Base-by-base conservation (phyloP, 495 filamentous ascomycete genomes). In the Beverwykella pulmonaria region DNA sequence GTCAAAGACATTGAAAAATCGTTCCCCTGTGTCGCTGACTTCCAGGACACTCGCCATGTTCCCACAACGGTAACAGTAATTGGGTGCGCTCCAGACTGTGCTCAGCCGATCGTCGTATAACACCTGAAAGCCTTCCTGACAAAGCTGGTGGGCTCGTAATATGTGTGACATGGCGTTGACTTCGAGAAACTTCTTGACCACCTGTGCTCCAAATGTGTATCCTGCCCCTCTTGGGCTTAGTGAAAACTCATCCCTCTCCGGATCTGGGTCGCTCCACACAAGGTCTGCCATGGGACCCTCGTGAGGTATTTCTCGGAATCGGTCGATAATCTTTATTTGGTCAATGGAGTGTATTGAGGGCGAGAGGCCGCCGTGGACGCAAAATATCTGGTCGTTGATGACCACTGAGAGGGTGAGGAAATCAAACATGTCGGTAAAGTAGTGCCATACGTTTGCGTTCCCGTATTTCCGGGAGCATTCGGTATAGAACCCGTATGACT, bases 381-480 rank as follows among this genome's bases (percentile, higher is more conserved):
- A 98, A 77, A 98, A 98, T 69, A 98, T 98, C 76, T 97, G 90
- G 76, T 98, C 88, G 78, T 97, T 94, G 74, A 98, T 98, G 63
- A 98, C 94, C 39, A 98, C 95, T 67, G 90, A 94, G 49, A 98
- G 80, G 2, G 93, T 97, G 57, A 98, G 84, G 74, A 93, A 98
- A 79, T 98, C 94, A 78, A 98, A 98, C 93, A 98, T 97, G 79
- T 98, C 94, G 56, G 94, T 98, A 72, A 98, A 98, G 77, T 97
- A 93, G 75, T 98, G 95, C 94, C 94, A 98, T 10, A 98, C 95
- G 67, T 94, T 97, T 32, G 94, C 92, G 77, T 94, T 97, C 63
- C 93, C 93, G 77, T 98, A 98, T 76, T 98, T 98, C 58, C 94
- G 88, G 15, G 89, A 91, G 76, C 94, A 98, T 75, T 98, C 94